Evolutionary conservation across 1,284 basidiomycete species (phyloP), one percentile per base, ranked within the genome.

Genomic region (Microbotryum scabiosae): DNA sequence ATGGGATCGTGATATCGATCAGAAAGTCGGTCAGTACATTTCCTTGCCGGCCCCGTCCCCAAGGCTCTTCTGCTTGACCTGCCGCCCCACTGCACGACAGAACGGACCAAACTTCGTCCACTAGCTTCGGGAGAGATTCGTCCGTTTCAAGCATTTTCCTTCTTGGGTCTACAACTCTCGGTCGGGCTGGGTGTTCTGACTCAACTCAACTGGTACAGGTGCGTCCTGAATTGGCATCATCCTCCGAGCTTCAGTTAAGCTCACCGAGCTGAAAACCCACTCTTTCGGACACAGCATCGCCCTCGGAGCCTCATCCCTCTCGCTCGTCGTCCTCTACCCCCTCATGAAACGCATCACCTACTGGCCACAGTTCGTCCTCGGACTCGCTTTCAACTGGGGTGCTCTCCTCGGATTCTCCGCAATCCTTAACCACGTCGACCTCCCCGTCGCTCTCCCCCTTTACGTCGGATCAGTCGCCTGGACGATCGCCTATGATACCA

Each of bases 301-400:
- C 0, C 81, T 98, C 2, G 96, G 96, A 21, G 91, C 92, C 8
- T 85, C 89, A 0, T 96, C 91, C 0, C 79, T 98, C 21, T 85
- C 86, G 2, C 75, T 97, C 20, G 93, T 98, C 32, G 82, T 83
- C 4, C 76, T 93, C 52, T 99, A 99, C 75, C 96, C 96, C 0
- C 80, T 96, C 69, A 98, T 98, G 96, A 99, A 99, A 77, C 84
- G 96, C 8, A 78, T 97, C 57, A 99, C 96, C 0, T 81, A 97
- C 74, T 97, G 93, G 88, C 96, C 96, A 1, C 96, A 99, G 74
- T 84, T 90, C 48, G 86, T 93, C 26, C 83, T 97, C 23, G 92
- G 92, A 3, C 79, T 97, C 52, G 85, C 93, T 0, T 98, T 97
- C 76, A 97, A 97, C 75, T 98, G 94, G 96, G 96, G 96, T 16